phyloP scores from a whole-genome alignment of 768 basidiomycete species.

The Mycena floridula region DNA sequence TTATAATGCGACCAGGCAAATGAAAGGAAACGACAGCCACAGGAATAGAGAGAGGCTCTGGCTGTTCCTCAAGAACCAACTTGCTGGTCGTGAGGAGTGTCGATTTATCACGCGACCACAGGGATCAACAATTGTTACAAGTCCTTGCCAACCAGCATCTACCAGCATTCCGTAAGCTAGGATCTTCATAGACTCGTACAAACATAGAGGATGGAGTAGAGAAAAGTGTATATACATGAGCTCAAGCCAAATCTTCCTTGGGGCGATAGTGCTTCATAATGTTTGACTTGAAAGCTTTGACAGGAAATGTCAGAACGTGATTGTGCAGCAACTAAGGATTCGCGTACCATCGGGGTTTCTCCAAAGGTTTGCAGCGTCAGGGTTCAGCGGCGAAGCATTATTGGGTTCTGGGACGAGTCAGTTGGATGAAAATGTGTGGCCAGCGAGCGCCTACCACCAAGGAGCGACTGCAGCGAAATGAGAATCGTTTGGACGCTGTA shows the following conservation, averaged over 20 bases:
- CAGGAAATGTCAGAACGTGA: constrained; percentile 2
- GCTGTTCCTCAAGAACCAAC: background rate
- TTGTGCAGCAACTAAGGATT: constrained; percentile 3
- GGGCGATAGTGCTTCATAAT: constrained; percentile 65
- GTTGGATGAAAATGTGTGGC: background rate
- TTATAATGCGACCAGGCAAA: too few species aligned
- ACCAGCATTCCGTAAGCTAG: background rate
- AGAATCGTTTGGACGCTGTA: constrained; percentile 90
- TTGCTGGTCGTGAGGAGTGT: background rate
- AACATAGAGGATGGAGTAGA: background rate
- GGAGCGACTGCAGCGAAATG: constrained; percentile 78
- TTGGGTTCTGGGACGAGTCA: constrained; percentile 65
- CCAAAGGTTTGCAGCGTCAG: constrained; percentile 84
- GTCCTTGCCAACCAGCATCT: background rate
- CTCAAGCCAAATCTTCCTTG: constrained; percentile 27
- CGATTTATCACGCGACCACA: background rate
- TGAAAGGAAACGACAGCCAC: too few species aligned
- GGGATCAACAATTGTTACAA: background rate
- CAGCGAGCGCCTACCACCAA: constrained; percentile 60
- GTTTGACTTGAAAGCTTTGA: constrained; percentile 63
- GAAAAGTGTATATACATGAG: background rate
- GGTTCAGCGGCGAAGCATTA: constrained; percentile 86
- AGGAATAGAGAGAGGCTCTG: too few species aligned
- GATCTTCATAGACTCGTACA: background rate
- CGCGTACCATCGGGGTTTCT: constrained; percentile 52